Evolutionary conservation across 371 early-diverging fungal genomes (phyloP).

Genomic region (Syncephalastrum racemosum): DNA sequence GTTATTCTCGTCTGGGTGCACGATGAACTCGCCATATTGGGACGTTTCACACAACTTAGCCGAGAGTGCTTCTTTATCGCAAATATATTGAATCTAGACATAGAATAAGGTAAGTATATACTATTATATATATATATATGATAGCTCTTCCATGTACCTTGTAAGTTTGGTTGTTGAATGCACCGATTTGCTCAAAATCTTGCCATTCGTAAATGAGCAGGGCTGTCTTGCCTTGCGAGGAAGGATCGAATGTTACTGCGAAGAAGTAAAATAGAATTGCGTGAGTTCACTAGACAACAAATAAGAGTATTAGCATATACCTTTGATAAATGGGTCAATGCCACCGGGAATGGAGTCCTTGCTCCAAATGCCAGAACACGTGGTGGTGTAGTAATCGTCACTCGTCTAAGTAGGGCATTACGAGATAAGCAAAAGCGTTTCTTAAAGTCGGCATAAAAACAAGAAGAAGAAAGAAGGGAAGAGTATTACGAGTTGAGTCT

Average conservation of each 20-base stretch:
- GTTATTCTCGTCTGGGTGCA: slow-evolving; percentile 25
- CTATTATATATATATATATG: neutral
- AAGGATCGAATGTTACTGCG: slow-evolving; percentile 44
- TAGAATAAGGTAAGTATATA: neutral
- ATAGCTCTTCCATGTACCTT: slow-evolving; percentile 19
- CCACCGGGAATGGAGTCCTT: slow-evolving; percentile 48
- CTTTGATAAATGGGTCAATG: slow-evolving; percentile 41
- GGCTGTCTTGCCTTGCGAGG: slow-evolving; percentile 47
- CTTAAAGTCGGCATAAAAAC: too few species aligned
- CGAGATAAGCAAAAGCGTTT: too few species aligned
- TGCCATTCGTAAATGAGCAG: slow-evolving; percentile 58
- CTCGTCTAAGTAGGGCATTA: slow-evolving; percentile 28
- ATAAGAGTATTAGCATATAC: slow-evolving; percentile 17
- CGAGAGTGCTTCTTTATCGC: slow-evolving; percentile 42
- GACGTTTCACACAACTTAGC: slow-evolving; percentile 46
- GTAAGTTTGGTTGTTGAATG: slow-evolving; percentile 23
- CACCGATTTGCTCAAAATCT: slow-evolving; percentile 53
- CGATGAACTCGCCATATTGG: slow-evolving; percentile 46
- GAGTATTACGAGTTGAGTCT: too few species aligned
- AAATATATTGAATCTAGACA: slow-evolving; percentile 47
- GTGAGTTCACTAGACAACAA: neutral
- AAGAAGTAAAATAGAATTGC: neutral
- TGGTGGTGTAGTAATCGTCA: slow-evolving; percentile 41
- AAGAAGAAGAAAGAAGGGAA: too few species aligned
- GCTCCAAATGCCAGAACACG: slow-evolving; percentile 54